These are phyloP conservation scores for Evansstolkia leycettana DNA, from an alignment of 495 filamentous ascomycete genomes.

Conservation along the genomic window DNA sequence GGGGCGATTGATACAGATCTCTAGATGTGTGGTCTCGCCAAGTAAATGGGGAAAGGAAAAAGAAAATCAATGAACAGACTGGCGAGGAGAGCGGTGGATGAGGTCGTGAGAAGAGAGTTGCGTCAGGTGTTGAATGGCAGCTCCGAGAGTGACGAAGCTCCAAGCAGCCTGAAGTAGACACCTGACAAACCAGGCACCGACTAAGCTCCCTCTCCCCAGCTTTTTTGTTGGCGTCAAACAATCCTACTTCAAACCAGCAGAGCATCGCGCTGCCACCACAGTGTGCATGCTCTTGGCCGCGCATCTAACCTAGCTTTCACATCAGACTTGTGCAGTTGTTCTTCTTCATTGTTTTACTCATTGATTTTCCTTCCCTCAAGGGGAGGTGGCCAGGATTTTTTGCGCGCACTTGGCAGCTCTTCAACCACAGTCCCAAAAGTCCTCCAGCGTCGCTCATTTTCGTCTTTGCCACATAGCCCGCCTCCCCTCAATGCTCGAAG, in stretches of 20 bases:
- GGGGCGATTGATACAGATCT: too few relatives aligned
- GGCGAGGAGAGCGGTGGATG: too few relatives aligned
- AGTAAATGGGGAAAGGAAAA: too few relatives aligned
- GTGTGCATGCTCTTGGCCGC: too few relatives aligned
- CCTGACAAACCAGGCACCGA: slow-evolving; percentile 21
- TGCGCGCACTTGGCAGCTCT: slow-evolving; percentile 26
- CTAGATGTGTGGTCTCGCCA: too few relatives aligned
- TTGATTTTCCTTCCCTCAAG: slow-evolving; percentile 10
- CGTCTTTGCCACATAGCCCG: slow-evolving; percentile 16
- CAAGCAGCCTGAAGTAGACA: slow-evolving; percentile 21
- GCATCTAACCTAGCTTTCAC: background rate
- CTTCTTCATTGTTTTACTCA: slow-evolving; percentile 2
- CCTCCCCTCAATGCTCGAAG: slow-evolving; percentile 28
- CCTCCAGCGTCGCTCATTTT: slow-evolving; percentile 32
- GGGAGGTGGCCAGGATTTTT: slow-evolving; percentile 26
- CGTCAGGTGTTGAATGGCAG: slow-evolving; percentile 13
- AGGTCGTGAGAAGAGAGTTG: slow-evolving; percentile 5
- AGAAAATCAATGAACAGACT: too few relatives aligned
- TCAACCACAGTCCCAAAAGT: slow-evolving; percentile 27
- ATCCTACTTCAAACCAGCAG: too few relatives aligned
- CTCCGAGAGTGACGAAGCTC: slow-evolving; percentile 33
- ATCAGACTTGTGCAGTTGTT: background rate
- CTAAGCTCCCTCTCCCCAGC: slow-evolving; percentile 6
- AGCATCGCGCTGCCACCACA: too few relatives aligned
- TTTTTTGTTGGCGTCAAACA: slow-evolving; percentile 18